phyloP scores from a whole-genome alignment of 257 asterid species.

The Scutellaria barbata region DNA sequence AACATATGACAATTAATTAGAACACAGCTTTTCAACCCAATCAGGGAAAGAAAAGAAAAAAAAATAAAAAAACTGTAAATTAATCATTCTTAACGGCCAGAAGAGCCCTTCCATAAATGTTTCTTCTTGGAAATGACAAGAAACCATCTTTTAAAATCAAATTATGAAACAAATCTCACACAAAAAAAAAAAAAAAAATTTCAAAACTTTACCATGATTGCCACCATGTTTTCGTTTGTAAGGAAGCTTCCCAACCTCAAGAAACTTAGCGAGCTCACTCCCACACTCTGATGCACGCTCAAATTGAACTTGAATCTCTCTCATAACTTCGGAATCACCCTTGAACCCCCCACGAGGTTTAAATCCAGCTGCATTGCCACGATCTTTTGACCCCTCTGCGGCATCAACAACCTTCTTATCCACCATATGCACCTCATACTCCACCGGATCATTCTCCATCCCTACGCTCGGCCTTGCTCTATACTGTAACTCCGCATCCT shows the following conservation, averaged over 20 bases:
- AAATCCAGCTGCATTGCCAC: slow-evolving; percentile 55
- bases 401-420: slow-evolving; percentile 82
- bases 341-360: slow-evolving; percentile 65
- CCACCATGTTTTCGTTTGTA: slow-evolving; percentile 76
- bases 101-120: slow-evolving; percentile 1
- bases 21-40: not conserved
- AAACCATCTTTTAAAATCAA: slow-evolving; percentile 18
- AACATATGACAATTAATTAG: not conserved
- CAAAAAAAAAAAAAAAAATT: slow-evolving; percentile 32
- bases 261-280: slow-evolving; percentile 69
- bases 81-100: not conserved
- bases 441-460: slow-evolving; percentile 66
- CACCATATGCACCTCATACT: slow-evolving; percentile 86
- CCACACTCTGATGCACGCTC: slow-evolving; percentile 83
- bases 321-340: slow-evolving; percentile 77
- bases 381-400: slow-evolving; percentile 56
- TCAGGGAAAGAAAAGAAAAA: not conserved
- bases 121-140: slow-evolving; percentile 6
- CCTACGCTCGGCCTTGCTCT: slow-evolving; percentile 55
- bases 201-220: slow-evolving; percentile 62
- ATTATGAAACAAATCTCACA: slow-evolving; percentile 24
- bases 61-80: slow-evolving; percentile 4
- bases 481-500: slow-evolving; percentile 58
- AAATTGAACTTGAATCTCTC: slow-evolving; percentile 78
- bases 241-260: slow-evolving; percentile 89